Conservation (phyloP, 805 yeast species). For the Barnettozyma californica region DNA sequence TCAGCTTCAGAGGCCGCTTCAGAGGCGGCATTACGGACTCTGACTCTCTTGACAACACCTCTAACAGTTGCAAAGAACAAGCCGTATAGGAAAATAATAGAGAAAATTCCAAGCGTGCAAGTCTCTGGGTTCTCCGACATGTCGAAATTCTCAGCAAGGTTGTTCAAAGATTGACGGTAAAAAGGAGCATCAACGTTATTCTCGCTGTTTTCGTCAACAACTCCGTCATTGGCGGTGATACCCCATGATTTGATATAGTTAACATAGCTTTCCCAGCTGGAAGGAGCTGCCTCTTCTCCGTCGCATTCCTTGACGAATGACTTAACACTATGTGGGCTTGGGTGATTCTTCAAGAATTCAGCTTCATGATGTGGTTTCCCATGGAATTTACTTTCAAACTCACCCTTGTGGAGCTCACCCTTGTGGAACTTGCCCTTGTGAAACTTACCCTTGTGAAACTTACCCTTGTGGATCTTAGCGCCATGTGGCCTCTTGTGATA, state of each 20-base stretch:
- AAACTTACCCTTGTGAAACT: not conserved
- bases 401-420: not conserved
- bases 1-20: not conserved
- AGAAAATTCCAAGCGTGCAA: constrained; percentile 2
- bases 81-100: not conserved
- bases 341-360: not conserved
- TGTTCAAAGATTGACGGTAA: not conserved
- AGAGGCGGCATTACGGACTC: constrained; percentile 1
- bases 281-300: not conserved
- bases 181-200: not conserved
- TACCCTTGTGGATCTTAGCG: not conserved
- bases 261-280: not conserved
- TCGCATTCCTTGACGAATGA: not conserved
- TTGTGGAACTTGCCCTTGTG: not conserved
- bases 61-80: not conserved
- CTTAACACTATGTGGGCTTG: constrained; percentile 1
- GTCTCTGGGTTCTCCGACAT: not conserved
- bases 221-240: not conserved
- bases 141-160: not conserved
- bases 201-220: not conserved
- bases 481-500: constrained; percentile 4
- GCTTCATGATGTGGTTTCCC: not conserved
- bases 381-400: not conserved
- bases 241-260: not conserved
- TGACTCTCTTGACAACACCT: constrained; percentile 2